These are phyloP conservation scores for Lotus japonicus DNA, from an alignment of 306 rosid genomes.

Conservation along the genomic window DNA sequence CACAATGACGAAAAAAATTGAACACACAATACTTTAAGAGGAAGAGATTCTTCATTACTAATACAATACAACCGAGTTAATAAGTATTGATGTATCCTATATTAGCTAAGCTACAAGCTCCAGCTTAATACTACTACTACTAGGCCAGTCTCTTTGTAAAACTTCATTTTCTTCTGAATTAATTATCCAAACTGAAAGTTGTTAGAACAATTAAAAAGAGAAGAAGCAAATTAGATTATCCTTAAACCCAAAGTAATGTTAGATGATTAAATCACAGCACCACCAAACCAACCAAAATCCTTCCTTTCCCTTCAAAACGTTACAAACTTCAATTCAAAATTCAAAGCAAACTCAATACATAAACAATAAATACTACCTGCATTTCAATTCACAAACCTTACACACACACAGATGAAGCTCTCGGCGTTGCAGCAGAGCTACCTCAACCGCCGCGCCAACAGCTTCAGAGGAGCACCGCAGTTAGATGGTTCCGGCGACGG, in stretches of 20 bases:
- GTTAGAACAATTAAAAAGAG: conserved; percentile 2
- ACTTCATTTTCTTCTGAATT: neutral
- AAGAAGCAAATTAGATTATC: neutral
- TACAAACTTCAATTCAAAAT: conserved; percentile 5
- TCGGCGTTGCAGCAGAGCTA: conserved; percentile 88
- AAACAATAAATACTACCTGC: neutral
- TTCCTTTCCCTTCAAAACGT: neutral
- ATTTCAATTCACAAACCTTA: neutral
- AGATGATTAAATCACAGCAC: conserved; percentile 28
- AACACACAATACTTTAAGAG: too few species aligned
- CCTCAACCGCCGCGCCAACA: conserved; percentile 63
- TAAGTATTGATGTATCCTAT: too few species aligned
- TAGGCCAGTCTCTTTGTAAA: neutral
- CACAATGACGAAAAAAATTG: too few species aligned
- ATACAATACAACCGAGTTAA: too few species aligned
- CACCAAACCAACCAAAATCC: conserved; percentile 13
- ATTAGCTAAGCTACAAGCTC: neutral
- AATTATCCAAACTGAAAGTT: conserved; percentile 3
- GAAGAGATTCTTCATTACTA: too few species aligned
- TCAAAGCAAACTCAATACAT: neutral
- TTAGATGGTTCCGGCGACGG: conserved; percentile 62
- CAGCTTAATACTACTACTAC: neutral
- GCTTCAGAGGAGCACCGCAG: conserved; percentile 64
- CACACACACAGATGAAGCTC: too few species aligned
- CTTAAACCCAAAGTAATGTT: conserved; percentile 58